These are phyloP conservation scores for Lactifluus hygrophoroides DNA, from an alignment of 768 basidiomycete species.

Conservation along the genomic window DNA sequence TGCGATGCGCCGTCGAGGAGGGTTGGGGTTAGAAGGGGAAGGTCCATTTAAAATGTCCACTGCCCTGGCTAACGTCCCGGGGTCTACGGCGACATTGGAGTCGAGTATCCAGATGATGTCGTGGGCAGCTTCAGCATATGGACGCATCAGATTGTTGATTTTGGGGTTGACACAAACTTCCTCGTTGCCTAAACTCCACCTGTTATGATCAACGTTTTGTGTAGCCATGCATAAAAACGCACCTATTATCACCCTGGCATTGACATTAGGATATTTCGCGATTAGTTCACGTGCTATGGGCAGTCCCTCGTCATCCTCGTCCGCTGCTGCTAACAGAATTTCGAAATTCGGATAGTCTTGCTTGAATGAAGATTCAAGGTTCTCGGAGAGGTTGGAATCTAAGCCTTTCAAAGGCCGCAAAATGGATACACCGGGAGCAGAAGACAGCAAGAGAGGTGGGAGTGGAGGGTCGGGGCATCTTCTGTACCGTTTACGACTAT, in stretches of 20 bases:
- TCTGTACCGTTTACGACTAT: conserved; percentile 70
- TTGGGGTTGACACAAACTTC: conserved; percentile 91
- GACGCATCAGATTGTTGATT: conserved; percentile 88
- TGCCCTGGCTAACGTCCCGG: conserved; percentile 74
- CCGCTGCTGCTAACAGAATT: conserved; percentile 86
- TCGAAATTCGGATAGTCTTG: conserved; percentile 92
- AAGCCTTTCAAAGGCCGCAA: conserved; percentile 91
- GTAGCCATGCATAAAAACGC: conserved; percentile 21
- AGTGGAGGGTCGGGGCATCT: conserved; percentile 55
- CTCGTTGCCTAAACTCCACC: conserved; percentile 54
- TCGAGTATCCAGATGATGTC: conserved; percentile 97
- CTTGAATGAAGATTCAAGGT: conserved; percentile 84
- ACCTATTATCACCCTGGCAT: conserved; percentile 74
- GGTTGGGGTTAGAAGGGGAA: conserved; percentile 25
- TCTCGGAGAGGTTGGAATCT: conserved; percentile 93
- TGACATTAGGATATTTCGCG: conserved; percentile 66
- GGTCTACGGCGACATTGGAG: conserved; percentile 79
- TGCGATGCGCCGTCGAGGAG: conserved; percentile 47
- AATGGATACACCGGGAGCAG: conserved; percentile 84
- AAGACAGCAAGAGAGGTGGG: conserved; percentile 32
- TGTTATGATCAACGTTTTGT: not conserved
- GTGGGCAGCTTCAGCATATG: conserved; percentile 71
- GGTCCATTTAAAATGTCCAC: conserved; percentile 62
- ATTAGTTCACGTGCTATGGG: conserved; percentile 70
- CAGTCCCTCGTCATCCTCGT: conserved; percentile 83